Percentiles rank a stretch among this genome's conserved stretches.
These are phyloP conservation scores for Claviceps fusiformis DNA, from an alignment of 2,329 filamentous ascomycete genomes.

Conservation along the genomic window DNA sequence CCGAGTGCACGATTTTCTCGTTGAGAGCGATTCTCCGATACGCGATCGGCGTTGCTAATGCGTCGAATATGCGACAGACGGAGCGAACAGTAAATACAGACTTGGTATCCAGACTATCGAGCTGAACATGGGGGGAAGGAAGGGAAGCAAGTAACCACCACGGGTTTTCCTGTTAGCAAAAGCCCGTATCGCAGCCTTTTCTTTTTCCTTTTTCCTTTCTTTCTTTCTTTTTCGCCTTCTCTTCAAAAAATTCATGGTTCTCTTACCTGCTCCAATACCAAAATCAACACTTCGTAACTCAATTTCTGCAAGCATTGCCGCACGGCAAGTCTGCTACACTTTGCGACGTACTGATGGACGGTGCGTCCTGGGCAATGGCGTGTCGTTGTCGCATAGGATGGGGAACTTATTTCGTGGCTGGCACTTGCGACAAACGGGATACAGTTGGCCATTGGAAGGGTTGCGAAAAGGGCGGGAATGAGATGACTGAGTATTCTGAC, in stretches of 20 bases:
- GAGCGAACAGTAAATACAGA: constrained; percentile 22
- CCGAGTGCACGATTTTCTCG: constrained; percentile 20
- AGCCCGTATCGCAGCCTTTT: background rate
- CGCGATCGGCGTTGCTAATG: constrained; percentile 25
- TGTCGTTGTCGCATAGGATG: background rate
- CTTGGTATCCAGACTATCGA: background rate
- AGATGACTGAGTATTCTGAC: background rate
- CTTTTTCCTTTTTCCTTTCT: background rate
- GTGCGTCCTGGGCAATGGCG: background rate
- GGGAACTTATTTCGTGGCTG: background rate
- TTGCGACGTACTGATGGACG: background rate
- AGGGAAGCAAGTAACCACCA: background rate
- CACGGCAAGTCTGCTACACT: background rate
- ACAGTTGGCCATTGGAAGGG: background rate
- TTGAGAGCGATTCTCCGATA: constrained; percentile 27
- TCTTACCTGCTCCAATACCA: constrained; percentile 4
- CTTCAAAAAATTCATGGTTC: too few relatives aligned
- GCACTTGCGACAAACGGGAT: background rate
- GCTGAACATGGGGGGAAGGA: background rate
- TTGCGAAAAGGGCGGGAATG: background rate
- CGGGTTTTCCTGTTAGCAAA: background rate
- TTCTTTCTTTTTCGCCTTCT: too few relatives aligned
- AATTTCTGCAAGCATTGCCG: background rate
- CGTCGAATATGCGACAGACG: constrained; percentile 26
- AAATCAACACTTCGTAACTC: constrained; percentile 2